phyloP scores from a whole-genome alignment of 176 grass and related monocot species.

The Carex littledalei region DNA sequence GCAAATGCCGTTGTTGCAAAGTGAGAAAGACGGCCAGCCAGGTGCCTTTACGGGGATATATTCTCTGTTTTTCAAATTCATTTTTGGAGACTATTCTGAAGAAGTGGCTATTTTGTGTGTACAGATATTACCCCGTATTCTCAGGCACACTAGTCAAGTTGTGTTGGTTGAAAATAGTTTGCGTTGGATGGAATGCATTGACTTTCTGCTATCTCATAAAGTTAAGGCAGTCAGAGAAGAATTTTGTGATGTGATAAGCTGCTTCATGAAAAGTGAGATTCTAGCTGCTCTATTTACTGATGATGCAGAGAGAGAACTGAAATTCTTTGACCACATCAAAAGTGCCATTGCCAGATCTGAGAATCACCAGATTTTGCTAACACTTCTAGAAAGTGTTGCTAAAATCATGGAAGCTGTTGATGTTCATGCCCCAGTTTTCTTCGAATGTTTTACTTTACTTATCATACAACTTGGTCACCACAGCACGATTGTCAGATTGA shows the following conservation, averaged over 20 bases:
- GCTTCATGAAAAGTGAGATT: conserved; percentile 62
- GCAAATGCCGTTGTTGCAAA: conserved; percentile 36
- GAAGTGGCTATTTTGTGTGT: conserved; percentile 54
- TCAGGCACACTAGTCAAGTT: conserved; percentile 50
- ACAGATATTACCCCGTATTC: conserved; percentile 71
- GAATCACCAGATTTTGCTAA: conserved; percentile 54
- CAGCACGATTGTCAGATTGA: conserved; percentile 55
- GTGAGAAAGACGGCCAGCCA: conserved; percentile 32
- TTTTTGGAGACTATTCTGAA: conserved; percentile 49
- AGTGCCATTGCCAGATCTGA: conserved; percentile 38
- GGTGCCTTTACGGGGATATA: conserved; percentile 37
- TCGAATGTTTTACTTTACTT: conserved; percentile 67
- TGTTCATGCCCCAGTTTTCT: conserved; percentile 57
- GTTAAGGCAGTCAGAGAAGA: conserved; percentile 68
- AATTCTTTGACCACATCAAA: conserved; percentile 72
- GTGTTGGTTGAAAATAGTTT: conserved; percentile 49
- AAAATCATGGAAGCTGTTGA: conserved; percentile 66
- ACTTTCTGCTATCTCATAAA: conserved; percentile 69
- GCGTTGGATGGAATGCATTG: conserved; percentile 61
- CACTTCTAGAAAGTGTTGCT: conserved; percentile 68
- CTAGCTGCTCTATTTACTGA: conserved; percentile 63
- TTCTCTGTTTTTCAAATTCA: conserved; percentile 67
- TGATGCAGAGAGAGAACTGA: conserved; percentile 39
- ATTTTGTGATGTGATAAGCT: conserved; percentile 67
- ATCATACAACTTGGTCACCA: conserved; percentile 60